phyloP scores from a whole-genome alignment of 768 basidiomycete genomes.

The Collybia sp. region DNA sequence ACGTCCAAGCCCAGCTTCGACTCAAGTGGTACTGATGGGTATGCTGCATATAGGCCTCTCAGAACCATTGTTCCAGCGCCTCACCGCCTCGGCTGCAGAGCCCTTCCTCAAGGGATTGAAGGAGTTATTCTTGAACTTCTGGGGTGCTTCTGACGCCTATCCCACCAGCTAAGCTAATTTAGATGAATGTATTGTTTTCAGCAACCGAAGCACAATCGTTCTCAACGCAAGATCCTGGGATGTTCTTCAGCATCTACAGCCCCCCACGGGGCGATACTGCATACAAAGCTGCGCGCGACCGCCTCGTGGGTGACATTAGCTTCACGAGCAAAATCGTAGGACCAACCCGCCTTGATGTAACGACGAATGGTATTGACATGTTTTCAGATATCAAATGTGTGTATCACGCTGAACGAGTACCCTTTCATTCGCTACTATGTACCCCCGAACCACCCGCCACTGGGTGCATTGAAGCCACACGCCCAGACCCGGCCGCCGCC shows the following conservation, averaged over 20 bases:
- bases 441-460: slow-evolving; percentile 74
- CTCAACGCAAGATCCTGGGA: slow-evolving; percentile 67
- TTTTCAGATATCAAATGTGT: slow-evolving; percentile 77
- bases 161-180: background rate
- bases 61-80: slow-evolving; percentile 70
- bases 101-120: slow-evolving; percentile 72
- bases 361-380: background rate
- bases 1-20: slow-evolving; percentile 3
- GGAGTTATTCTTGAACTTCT: slow-evolving; percentile 91
- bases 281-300: slow-evolving; percentile 59
- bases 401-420: slow-evolving; percentile 87
- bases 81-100: slow-evolving; percentile 74
- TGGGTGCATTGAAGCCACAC: slow-evolving; percentile 77
- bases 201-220: slow-evolving; percentile 87
- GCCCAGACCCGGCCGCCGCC: slow-evolving; percentile 60
- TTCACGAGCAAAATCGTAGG: slow-evolving; percentile 69
- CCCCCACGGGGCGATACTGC: slow-evolving; percentile 72
- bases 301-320: slow-evolving; percentile 84
- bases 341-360: background rate
- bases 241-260: slow-evolving; percentile 88
- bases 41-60: slow-evolving; percentile 50
- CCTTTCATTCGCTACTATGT: slow-evolving; percentile 93
- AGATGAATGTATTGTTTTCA: slow-evolving; percentile 22
- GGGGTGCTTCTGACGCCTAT: slow-evolving; percentile 52
- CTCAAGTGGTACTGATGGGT: slow-evolving; percentile 1